Conservation (phyloP, 2,329 filamentous ascomycete species). For the Colletotrichum brevisporum region DNA sequence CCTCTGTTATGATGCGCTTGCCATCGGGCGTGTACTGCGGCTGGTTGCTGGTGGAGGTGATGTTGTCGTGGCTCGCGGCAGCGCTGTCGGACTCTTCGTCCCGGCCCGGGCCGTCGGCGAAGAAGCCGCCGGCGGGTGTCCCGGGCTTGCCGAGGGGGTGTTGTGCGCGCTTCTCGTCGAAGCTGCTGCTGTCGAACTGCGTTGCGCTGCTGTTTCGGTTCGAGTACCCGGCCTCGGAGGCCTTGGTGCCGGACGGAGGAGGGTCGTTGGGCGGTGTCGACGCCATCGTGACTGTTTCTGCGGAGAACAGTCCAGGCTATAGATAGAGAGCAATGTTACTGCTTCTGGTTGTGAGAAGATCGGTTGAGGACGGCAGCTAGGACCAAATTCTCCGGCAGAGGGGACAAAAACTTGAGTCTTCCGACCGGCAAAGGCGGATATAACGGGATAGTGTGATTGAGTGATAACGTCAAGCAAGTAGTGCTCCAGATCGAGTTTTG, state of each 20-base stretch:
- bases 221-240: neutral
- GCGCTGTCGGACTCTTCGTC: constrained; percentile 27
- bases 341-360: neutral
- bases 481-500: neutral
- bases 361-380: neutral
- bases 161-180: constrained; percentile 12
- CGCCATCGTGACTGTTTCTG: constrained; percentile 4
- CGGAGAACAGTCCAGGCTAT: neutral
- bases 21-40: constrained; percentile 42
- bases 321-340: neutral
- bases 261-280: neutral
- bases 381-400: neutral
- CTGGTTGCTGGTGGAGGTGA: constrained; percentile 18
- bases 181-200: constrained; percentile 9
- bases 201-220: constrained; percentile 31
- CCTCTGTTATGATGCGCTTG: constrained; percentile 61
- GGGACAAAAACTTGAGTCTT: neutral
- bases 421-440: neutral
- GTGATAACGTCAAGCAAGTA: neutral
- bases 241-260: neutral
- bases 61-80: constrained; percentile 5
- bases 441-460: neutral
- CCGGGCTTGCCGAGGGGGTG: neutral
- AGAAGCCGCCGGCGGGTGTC: constrained; percentile 1
- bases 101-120: constrained; percentile 23